These are phyloP conservation scores for Cinchona pubescens DNA, from an alignment of 257 asterid genomes.

Conservation along the genomic window DNA sequence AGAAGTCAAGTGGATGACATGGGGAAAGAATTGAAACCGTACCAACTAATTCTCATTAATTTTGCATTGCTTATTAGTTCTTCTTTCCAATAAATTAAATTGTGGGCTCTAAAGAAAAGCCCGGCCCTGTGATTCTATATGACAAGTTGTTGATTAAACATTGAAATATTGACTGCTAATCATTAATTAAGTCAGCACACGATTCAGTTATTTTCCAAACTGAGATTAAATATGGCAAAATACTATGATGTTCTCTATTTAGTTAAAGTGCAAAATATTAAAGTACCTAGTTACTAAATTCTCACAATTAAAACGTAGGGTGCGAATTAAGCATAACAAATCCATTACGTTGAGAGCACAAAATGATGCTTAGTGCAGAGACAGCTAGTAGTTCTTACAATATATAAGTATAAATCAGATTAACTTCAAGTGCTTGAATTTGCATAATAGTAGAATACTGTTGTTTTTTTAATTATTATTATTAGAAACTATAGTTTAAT, in stretches of 20 bases:
- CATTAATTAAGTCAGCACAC: background rate
- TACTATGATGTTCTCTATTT: background rate
- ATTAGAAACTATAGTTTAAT: too few relatives aligned
- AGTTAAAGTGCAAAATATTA: background rate
- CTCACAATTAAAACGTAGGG: background rate
- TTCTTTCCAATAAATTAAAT: too few relatives aligned
- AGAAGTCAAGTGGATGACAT: slow-evolving; percentile 21
- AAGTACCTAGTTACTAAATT: background rate
- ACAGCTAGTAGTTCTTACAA: background rate
- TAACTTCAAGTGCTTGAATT: background rate
- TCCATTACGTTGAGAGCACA: background rate
- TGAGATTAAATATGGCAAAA: background rate
- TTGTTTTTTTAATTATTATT: too few relatives aligned
- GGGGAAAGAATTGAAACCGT: slow-evolving; percentile 16
- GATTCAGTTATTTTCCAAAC: background rate
- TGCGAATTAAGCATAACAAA: background rate
- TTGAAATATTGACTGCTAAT: background rate
- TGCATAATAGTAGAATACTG: background rate
- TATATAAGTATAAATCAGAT: too few relatives aligned
- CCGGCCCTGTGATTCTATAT: too few relatives aligned
- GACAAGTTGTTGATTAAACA: background rate
- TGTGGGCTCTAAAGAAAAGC: too few relatives aligned
- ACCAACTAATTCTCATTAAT: slow-evolving; percentile 17
- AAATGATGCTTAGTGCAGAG: too few relatives aligned
- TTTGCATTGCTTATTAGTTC: background rate